Evolutionary conservation across 306 rosid species (phyloP).

Genomic region (Begonia fuchsioides): DNA sequence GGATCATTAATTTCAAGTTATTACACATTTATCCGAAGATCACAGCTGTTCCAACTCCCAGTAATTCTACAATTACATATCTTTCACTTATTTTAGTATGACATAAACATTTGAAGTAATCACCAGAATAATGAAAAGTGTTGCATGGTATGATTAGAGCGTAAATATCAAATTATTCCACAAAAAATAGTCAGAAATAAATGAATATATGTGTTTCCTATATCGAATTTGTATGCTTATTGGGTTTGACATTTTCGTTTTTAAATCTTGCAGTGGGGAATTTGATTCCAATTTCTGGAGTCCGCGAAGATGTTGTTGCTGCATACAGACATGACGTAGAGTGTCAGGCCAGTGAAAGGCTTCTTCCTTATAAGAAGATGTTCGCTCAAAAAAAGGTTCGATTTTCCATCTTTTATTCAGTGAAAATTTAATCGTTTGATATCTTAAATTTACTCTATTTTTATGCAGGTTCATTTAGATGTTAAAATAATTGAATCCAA

Average conservation of each 20-base stretch:
- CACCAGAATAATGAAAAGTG: too few species aligned
- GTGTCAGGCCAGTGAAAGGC: constrained; percentile 40
- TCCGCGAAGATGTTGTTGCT: constrained; percentile 39
- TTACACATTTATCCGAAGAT: constrained; percentile 55
- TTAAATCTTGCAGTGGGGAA: constrained; percentile 53
- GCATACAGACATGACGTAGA: constrained; percentile 58
- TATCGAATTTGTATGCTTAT: too few species aligned
- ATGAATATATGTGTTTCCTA: too few species aligned
- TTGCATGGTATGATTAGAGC: too few species aligned
- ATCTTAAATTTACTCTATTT: not conserved
- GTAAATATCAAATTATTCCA: too few species aligned
- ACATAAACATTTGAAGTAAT: too few species aligned
- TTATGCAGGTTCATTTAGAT: constrained; percentile 62
- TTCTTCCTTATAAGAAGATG: constrained; percentile 68
- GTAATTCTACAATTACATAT: constrained; percentile 13
- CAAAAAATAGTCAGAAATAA: too few species aligned
- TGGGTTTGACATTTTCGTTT: too few species aligned
- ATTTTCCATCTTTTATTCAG: constrained; percentile 8
- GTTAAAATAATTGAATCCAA: constrained; percentile 60
- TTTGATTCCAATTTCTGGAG: constrained; percentile 50
- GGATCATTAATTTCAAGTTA: constrained; percentile 43
- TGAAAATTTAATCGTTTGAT: not conserved
- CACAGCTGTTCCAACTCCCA: constrained; percentile 60
- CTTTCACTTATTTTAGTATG: too few species aligned
- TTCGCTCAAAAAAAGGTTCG: constrained; percentile 59